A percentile compares a stretch with the other conserved stretches of the same genome.
phyloP scores from a whole-genome alignment of 305 asterid species.

The Nicotiana rustica region DNA sequence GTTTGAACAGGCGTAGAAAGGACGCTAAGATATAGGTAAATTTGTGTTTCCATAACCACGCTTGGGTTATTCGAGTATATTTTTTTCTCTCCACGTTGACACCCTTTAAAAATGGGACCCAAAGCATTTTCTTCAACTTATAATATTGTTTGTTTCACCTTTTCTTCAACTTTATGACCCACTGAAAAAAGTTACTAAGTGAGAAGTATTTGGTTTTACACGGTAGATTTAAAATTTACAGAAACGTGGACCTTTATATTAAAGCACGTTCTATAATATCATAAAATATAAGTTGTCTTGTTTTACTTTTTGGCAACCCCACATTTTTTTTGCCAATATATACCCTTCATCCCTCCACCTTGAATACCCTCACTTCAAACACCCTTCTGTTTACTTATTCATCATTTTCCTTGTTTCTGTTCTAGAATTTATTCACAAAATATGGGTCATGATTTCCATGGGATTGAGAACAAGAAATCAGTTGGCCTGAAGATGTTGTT shows the following conservation, averaged over 20 bases:
- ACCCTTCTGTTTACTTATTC: background rate
- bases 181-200: background rate
- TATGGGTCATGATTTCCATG: background rate
- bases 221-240: background rate
- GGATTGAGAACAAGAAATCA: background rate
- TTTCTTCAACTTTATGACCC: background rate
- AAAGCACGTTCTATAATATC: constrained; percentile 16
- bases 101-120: background rate
- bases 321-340: background rate
- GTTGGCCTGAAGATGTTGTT: constrained; percentile 43
- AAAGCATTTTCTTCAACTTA: background rate
- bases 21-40: too few relatives aligned
- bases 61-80: too few relatives aligned
- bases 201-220: background rate
- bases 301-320: background rate
- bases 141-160: background rate
- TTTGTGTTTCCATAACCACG: too few relatives aligned
- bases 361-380: background rate
- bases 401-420: background rate
- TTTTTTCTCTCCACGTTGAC: background rate
- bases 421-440: background rate
- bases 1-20: too few relatives aligned
- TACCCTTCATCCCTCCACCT: background rate
- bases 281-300: background rate
- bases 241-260: background rate